phyloP scores from a whole-genome alignment of 164 flowering plant genomes.

The Akebia trifoliata region DNA sequence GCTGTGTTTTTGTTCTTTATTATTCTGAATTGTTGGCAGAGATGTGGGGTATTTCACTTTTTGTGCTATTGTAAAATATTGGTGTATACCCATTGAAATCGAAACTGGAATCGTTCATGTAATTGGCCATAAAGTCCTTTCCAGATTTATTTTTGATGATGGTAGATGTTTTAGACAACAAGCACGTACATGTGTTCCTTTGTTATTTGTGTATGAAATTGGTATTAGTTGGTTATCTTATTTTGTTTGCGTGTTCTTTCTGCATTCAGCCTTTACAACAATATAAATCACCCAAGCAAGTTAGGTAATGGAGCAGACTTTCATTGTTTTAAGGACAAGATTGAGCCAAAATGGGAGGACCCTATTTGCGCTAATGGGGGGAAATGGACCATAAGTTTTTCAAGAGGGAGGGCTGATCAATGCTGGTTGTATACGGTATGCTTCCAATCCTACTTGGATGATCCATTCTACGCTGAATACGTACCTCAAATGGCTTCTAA shows the following conservation, averaged over 20 bases:
- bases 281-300: constrained; percentile 81
- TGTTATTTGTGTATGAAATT: background rate
- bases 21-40: too few relatives aligned
- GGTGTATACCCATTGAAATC: too few relatives aligned
- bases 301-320: constrained; percentile 67
- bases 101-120: too few relatives aligned
- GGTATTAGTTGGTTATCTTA: background rate
- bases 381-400: constrained; percentile 66
- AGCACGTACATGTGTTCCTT: background rate
- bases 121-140: too few relatives aligned
- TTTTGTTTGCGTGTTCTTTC: background rate
- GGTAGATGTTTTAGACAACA: background rate
- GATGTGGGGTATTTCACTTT: too few relatives aligned
- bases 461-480: background rate
- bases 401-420: constrained; percentile 65
- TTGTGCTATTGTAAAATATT: too few relatives aligned
- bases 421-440: constrained; percentile 84
- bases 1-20: too few relatives aligned
- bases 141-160: too few relatives aligned
- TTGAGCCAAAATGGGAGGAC: constrained; percentile 99
- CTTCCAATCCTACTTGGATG: background rate
- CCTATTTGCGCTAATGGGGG: constrained; percentile 96
- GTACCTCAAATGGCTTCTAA: background rate
- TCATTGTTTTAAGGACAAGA: constrained; percentile 73
- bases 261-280: constrained; percentile 72